Base-by-base conservation (phyloP, 768 basidiomycete genomes). In the Macrocybe gigantea region DNA sequence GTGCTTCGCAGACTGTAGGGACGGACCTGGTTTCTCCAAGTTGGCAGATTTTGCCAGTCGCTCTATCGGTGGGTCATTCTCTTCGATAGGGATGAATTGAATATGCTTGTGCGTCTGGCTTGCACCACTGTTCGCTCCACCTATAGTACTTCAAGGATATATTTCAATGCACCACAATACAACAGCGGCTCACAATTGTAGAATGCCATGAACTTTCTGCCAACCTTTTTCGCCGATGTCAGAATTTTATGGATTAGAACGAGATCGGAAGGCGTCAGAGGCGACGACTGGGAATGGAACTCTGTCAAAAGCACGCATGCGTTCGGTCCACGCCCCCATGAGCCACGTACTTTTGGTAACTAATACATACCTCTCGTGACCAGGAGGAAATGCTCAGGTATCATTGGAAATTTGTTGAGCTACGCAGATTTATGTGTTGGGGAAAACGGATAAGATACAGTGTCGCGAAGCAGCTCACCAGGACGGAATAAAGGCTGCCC, bases 51-150 rank as follows among this genome's bases (percentile, higher is more conserved):
- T 72, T 5, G 88, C 83, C 45, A 92, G 71, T 47, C 64, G 69
- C 64, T 94, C 93, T 22, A 93, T 73, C 0, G 93, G 93, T 10
- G 88, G 86, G 1, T 81, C 85, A 33, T 77, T 75, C 32, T 72
- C 69, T 7, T 76, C 75, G 12, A 80, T 59, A 33, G 89, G 84
- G 33, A 94, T 64, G 53, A 94, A 84, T 62, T 95, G 93, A n/a
- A 94, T 54, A 60, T 96, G 93, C 58, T 94, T 92, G 67, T 94
- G 92, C 2, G 77, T 72, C 66, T 96, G 93, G 60, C 90, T 93
- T 8, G 93, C 92, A 29, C 93, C 93, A 49, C 88, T 90, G 46
- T 73, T 70, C 30, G 79, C 72, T 5, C 89, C 89, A 55, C 88
- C 88, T 90, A 40, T 10, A 22, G 22, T 22, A 22, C 22, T 22